A percentile compares a stretch with the other conserved stretches of the same genome.
Evolutionary conservation across 768 basidiomycete species (phyloP).

Genomic region (Crucibulum laeve): DNA sequence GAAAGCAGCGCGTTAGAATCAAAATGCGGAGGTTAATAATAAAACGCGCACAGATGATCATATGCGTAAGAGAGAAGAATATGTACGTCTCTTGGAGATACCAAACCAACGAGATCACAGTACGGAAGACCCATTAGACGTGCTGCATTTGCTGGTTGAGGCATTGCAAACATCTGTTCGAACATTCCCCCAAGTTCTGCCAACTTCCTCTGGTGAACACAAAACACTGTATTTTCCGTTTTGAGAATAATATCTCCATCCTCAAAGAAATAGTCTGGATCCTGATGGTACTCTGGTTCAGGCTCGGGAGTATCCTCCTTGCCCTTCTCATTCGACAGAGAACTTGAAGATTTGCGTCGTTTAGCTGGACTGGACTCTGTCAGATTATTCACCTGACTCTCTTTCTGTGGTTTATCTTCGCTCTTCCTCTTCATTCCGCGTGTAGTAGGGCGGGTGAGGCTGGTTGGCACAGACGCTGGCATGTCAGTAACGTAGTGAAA

Average conservation of each 20-base stretch:
- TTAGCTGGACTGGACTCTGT: too few relatives aligned
- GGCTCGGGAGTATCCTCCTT: neutral
- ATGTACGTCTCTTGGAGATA: neutral
- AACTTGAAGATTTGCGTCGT: too few relatives aligned
- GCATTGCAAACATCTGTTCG: slow-evolving; percentile 10
- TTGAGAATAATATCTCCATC: slow-evolving; percentile 18
- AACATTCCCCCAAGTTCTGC: slow-evolving; percentile 11
- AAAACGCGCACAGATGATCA: neutral
- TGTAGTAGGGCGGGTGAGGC: too few relatives aligned
- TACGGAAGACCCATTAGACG: slow-evolving; percentile 10
- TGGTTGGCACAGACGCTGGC: too few relatives aligned
- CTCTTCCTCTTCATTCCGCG: too few relatives aligned
- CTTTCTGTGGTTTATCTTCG: too few relatives aligned
- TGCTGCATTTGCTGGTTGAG: slow-evolving; percentile 10
- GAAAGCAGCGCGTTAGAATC: neutral
- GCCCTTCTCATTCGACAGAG: neutral
- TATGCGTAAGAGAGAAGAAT: neutral
- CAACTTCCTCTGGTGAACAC: slow-evolving; percentile 12
- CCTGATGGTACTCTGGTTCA: slow-evolving; percentile 5
- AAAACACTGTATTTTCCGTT: slow-evolving; percentile 15
- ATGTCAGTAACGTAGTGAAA: too few relatives aligned
- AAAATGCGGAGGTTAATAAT: neutral
- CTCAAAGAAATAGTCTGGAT: slow-evolving; percentile 14
- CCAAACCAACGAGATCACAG: slow-evolving; percentile 7
- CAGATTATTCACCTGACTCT: too few relatives aligned